Evolutionary conservation across 768 basidiomycete species (phyloP).

Genomic region (Gloeostereum incarnatum): DNA sequence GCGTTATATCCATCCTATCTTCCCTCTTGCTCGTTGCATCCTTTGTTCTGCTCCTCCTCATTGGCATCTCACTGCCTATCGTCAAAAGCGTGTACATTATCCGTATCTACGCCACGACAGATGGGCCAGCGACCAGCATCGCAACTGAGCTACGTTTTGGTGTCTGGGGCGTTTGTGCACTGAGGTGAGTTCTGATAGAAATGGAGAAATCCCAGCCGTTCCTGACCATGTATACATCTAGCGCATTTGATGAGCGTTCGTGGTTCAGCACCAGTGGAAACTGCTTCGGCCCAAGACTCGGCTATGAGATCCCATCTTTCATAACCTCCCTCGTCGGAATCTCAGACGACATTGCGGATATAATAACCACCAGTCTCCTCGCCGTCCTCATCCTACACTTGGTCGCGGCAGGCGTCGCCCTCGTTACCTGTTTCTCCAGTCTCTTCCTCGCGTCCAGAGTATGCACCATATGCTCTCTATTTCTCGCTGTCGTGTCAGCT

Average conservation of each 20-base stretch:
- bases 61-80: conserved; percentile 69
- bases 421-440: conserved; percentile 40
- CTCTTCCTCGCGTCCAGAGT: conserved; percentile 51
- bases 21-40: conserved; percentile 43
- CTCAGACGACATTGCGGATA: conserved; percentile 29
- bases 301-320: conserved; percentile 51
- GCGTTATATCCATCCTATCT: conserved; percentile 34
- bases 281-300: conserved; percentile 59
- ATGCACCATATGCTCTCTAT: conserved; percentile 47
- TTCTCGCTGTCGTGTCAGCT: conserved; percentile 47
- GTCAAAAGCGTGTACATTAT: conserved; percentile 62
- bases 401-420: conserved; percentile 49
- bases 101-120: conserved; percentile 25
- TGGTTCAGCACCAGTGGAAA: conserved; percentile 27
- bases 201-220: background rate
- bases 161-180: conserved; percentile 76
- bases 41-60: conserved; percentile 69
- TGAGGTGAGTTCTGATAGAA: conserved; percentile 23
- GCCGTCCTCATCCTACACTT: conserved; percentile 63
- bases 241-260: conserved; percentile 23
- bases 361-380: conserved; percentile 40
- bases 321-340: conserved; percentile 34
- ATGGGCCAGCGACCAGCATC: conserved; percentile 33
- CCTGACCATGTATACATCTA: conserved; percentile 7
- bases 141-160: conserved; percentile 64